A percentile compares a stretch with the other conserved stretches of the same genome.
phyloP scores from a whole-genome alignment of 2,329 filamentous ascomycete genomes.

The Pseudocercospora cruenta region DNA sequence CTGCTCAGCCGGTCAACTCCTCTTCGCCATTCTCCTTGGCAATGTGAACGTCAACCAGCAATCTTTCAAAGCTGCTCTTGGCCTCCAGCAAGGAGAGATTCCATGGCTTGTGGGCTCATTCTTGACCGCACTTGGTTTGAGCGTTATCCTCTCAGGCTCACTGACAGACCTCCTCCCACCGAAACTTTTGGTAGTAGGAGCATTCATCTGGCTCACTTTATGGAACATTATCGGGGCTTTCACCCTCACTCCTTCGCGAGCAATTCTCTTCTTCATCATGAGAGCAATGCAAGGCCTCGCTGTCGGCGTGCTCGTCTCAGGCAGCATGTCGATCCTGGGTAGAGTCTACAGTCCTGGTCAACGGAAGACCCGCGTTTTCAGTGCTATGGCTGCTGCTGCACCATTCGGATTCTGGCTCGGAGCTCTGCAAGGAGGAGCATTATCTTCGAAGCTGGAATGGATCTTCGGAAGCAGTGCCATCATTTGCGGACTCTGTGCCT shows the following conservation, averaged over 20 bases:
- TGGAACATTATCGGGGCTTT: slow-evolving; percentile 48
- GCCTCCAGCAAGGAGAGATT: slow-evolving; percentile 44
- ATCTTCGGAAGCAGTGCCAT: slow-evolving; percentile 51
- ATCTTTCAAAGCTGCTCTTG: slow-evolving; percentile 43
- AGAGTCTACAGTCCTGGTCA: slow-evolving; percentile 45
- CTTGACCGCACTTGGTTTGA: slow-evolving; percentile 47
- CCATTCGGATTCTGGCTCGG: slow-evolving; percentile 45
- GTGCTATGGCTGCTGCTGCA: slow-evolving; percentile 42
- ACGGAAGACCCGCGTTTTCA: slow-evolving; percentile 44
- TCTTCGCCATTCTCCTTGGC: slow-evolving; percentile 49
- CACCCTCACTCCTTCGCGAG: slow-evolving; percentile 41
- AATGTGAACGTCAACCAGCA: slow-evolving; percentile 48
- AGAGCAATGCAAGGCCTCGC: slow-evolving; percentile 45
- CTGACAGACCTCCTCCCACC: slow-evolving; percentile 49
- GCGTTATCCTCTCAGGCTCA: slow-evolving; percentile 45
- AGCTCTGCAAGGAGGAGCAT: slow-evolving; percentile 47
- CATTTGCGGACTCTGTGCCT: slow-evolving; percentile 41
- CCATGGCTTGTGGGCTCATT: slow-evolving; percentile 51
- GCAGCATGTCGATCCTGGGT: slow-evolving; percentile 43
- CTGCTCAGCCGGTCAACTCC: slow-evolving; percentile 48
- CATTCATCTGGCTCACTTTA: slow-evolving; percentile 47
- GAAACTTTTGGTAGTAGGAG: slow-evolving; percentile 47
- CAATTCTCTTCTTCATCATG: slow-evolving; percentile 43
- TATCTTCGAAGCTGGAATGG: slow-evolving; percentile 47
- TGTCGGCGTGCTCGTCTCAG: slow-evolving; percentile 42